Evolutionary conservation across 2,329 filamentous ascomycete genomes (phyloP).

Genomic region (Neopestalotiopsis clavispora): DNA sequence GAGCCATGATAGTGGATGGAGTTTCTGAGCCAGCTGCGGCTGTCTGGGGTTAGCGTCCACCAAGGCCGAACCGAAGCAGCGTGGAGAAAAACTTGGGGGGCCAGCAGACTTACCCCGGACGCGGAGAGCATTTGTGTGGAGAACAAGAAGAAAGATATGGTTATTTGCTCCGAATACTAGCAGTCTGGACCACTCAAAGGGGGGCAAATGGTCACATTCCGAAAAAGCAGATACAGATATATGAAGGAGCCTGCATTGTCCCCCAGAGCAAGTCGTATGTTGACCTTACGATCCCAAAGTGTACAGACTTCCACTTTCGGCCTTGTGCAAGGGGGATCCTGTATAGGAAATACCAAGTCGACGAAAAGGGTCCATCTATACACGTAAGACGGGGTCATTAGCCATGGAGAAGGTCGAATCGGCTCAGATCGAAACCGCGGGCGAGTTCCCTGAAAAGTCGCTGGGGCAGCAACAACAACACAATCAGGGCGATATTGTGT

Average conservation of each 20-base stretch:
- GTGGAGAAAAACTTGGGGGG: not conserved
- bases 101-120: not conserved
- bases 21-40: not conserved
- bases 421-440: constrained; percentile 1
- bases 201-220: not conserved
- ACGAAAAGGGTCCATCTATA: not conserved
- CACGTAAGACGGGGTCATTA: not conserved
- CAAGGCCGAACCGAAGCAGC: not conserved
- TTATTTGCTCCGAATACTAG: not conserved
- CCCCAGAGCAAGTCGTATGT: not conserved
- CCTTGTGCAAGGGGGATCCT: not conserved
- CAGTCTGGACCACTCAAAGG: not conserved
- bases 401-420: not conserved
- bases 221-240: not conserved
- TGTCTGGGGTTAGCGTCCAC: constrained; percentile 1
- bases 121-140: not conserved
- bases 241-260: not conserved
- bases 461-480: constrained; percentile 12
- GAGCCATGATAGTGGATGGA: not conserved
- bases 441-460: not conserved
- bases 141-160: not conserved
- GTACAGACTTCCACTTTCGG: not conserved
- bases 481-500: constrained; percentile 15
- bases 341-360: not conserved
- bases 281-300: not conserved